Percentiles rank a stretch among this genome's conserved stretches.
Evolutionary conservation across 163 green algal species (phyloP).

Genomic region (Trebouxia gelatinosa): DNA sequence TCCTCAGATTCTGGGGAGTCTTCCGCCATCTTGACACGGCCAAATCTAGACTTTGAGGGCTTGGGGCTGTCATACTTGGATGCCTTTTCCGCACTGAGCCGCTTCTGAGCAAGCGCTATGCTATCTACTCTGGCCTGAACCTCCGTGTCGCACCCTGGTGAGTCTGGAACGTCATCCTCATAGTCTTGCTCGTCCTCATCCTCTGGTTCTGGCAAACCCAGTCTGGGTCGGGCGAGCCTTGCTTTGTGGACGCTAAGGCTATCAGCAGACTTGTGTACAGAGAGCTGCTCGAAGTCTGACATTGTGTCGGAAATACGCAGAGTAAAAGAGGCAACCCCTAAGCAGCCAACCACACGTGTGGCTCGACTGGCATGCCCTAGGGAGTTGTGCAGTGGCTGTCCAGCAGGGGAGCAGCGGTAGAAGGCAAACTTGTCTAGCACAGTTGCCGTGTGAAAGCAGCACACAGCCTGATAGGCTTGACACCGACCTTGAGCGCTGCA

Average conservation of each 20-base stretch:
- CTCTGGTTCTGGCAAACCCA: constrained; percentile 7
- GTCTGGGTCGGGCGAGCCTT: constrained; percentile 6
- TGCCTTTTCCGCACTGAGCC: background rate
- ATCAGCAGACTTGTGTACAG: constrained; percentile 17
- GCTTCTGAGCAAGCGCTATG: constrained; percentile 26
- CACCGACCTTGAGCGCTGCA: too few relatives aligned
- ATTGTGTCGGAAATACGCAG: background rate
- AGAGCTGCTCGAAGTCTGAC: constrained; percentile 16
- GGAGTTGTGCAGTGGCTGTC: too few relatives aligned
- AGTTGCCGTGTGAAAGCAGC: too few relatives aligned
- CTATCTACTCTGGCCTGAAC: constrained; percentile 30
- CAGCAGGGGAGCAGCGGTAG: too few relatives aligned
- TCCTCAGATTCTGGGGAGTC: constrained; percentile 20
- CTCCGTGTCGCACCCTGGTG: constrained; percentile 12
- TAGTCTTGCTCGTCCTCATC: constrained; percentile 29
- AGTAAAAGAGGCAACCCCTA: too few relatives aligned
- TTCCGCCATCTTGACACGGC: background rate
- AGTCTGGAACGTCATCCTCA: constrained; percentile 25
- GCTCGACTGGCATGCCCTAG: too few relatives aligned
- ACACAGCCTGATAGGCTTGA: too few relatives aligned
- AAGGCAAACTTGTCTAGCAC: too few relatives aligned
- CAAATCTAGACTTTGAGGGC: constrained; percentile 2
- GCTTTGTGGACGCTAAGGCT: constrained; percentile 29
- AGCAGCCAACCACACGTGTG: too few relatives aligned
- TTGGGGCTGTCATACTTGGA: constrained; percentile 2